These are phyloP conservation scores for Metschnikowia similis DNA, from an alignment of 805 yeast genomes.

Conservation along the genomic window DNA sequence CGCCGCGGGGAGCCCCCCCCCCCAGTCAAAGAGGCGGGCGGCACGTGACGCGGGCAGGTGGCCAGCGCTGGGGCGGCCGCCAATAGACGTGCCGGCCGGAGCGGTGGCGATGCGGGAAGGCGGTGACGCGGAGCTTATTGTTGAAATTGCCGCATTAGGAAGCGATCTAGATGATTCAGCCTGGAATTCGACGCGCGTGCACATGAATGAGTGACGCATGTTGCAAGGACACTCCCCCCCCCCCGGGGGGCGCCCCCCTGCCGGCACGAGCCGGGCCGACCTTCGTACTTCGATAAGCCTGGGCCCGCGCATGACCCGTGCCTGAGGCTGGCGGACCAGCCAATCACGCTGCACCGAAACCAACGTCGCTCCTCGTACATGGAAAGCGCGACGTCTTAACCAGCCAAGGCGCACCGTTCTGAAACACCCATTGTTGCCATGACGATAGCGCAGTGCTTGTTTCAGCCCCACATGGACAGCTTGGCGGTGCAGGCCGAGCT, in stretches of 20 bases:
- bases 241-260: neutral
- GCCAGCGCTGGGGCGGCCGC: no score
- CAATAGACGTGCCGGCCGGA: neutral
- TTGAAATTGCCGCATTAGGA: neutral
- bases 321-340: neutral
- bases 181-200: slow-evolving; percentile 1
- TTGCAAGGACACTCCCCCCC: no score
- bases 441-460: neutral
- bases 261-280: neutral
- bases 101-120: neutral
- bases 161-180: neutral
- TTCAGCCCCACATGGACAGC: neutral
- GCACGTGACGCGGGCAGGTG: no score
- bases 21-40: no score
- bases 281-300: neutral
- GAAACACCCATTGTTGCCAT: neutral
- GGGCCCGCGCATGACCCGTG: neutral
- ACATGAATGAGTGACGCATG: neutral
- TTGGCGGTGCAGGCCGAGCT: no score
- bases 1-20: no score
- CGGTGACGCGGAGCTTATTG: neutral
- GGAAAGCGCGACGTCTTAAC: neutral
- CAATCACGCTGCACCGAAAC: neutral
- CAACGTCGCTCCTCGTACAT: neutral
- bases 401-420: neutral